These are phyloP conservation scores for Ogataea zsoltii DNA, from an alignment of 805 yeast species.

Conservation along the genomic window DNA sequence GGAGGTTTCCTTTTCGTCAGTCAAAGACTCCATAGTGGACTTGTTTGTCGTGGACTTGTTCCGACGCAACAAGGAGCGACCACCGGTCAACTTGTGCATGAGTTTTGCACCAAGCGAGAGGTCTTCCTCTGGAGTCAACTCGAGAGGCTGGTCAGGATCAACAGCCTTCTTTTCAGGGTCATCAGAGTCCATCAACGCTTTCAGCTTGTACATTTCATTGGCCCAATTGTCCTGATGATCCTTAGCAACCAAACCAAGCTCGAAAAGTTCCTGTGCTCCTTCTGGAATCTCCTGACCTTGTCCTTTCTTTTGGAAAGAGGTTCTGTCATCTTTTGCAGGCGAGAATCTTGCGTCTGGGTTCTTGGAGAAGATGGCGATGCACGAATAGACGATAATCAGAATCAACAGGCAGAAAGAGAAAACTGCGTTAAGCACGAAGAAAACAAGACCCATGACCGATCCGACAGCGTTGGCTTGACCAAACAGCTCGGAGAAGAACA, in stretches of 20 bases:
- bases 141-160: constrained; percentile 29
- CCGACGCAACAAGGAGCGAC: constrained; percentile 38
- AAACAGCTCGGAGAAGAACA: constrained; percentile 83
- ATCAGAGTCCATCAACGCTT: constrained; percentile 35
- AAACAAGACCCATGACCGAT: constrained; percentile 89
- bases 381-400: constrained; percentile 64
- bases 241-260: constrained; percentile 79
- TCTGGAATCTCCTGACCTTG: constrained; percentile 26
- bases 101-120: constrained; percentile 42
- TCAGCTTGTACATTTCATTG: constrained; percentile 55
- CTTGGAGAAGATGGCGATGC: constrained; percentile 66
- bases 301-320: constrained; percentile 67
- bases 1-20: constrained; percentile 5
- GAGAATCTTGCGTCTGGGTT: constrained; percentile 88
- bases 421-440: constrained; percentile 86
- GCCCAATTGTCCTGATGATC: constrained; percentile 80
- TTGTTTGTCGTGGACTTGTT: constrained; percentile 16
- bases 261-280: constrained; percentile 55
- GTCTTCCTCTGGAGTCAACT: constrained; percentile 37
- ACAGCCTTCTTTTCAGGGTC: constrained; percentile 19
- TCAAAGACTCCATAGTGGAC: neutral
- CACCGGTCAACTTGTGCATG: constrained; percentile 44
- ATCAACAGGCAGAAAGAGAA: constrained; percentile 74
- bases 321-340: constrained; percentile 89
- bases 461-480: constrained; percentile 77